Evolutionary conservation across 164 flowering plant genomes (phyloP).

Genomic region (Stephania cephalantha): DNA sequence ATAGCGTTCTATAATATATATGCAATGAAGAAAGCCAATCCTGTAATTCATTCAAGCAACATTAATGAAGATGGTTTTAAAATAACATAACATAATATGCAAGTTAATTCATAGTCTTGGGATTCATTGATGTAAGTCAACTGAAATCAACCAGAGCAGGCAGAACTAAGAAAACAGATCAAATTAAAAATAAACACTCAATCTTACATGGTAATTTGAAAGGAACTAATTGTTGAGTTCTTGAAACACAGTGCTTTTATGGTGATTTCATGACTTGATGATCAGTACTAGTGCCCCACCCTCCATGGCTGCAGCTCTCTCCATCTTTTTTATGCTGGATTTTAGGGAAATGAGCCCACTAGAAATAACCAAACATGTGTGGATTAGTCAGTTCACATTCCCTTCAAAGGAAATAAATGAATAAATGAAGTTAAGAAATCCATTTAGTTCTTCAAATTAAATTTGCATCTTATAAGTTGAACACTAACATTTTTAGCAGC

Average conservation of each 20-base stretch:
- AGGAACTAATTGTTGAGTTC: too few species aligned
- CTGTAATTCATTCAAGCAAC: background rate
- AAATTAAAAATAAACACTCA: too few species aligned
- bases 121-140: too few species aligned
- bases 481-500: constrained; percentile 86
- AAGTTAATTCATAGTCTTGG: too few species aligned
- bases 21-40: background rate
- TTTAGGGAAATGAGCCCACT: constrained; percentile 87
- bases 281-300: constrained; percentile 11
- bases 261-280: constrained; percentile 29
- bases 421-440: background rate
- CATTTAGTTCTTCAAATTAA: background rate
- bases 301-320: constrained; percentile 38
- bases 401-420: background rate
- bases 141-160: too few species aligned
- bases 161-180: too few species aligned
- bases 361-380: constrained; percentile 21
- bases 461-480: background rate
- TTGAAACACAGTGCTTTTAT: background rate
- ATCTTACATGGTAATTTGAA: too few species aligned
- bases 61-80: background rate
- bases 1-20: background rate
- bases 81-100: background rate
- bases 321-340: constrained; percentile 38
- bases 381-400: constrained; percentile 11